Conservation (phyloP, 2,329 filamentous ascomycete species). For the Trichoderma atrobrunneum region DNA sequence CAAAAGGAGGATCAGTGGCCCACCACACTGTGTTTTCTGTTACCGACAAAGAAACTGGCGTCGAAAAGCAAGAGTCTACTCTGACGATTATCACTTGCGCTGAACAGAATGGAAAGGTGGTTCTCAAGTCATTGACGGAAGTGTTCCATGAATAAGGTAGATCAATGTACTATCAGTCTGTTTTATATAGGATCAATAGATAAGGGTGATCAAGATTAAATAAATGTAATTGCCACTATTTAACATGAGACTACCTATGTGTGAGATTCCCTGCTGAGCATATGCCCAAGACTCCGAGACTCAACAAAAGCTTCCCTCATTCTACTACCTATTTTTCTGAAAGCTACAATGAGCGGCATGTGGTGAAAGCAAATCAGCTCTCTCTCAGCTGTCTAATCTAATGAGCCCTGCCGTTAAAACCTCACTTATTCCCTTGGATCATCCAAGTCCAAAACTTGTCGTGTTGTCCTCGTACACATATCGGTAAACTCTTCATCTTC, state of each 20-base stretch:
- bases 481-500: background rate
- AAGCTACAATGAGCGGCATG: background rate
- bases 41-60: background rate
- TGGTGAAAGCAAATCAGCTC: too few species aligned
- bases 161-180: background rate
- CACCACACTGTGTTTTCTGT: background rate
- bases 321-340: background rate
- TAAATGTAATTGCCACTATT: rapidly evolving
- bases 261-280: background rate
- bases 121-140: background rate
- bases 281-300: background rate
- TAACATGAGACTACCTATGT: background rate
- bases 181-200: background rate
- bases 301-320: too few species aligned
- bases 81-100: background rate
- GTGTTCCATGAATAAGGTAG: background rate
- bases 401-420: background rate
- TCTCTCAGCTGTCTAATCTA: background rate
- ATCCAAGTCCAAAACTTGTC: background rate
- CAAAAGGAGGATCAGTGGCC: background rate
- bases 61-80: background rate
- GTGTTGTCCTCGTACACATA: background rate
- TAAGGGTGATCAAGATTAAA: background rate
- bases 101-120: background rate
- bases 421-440: background rate